Evolutionary conservation across 805 yeast species (phyloP).

Genomic region (Candida insectorum): DNA sequence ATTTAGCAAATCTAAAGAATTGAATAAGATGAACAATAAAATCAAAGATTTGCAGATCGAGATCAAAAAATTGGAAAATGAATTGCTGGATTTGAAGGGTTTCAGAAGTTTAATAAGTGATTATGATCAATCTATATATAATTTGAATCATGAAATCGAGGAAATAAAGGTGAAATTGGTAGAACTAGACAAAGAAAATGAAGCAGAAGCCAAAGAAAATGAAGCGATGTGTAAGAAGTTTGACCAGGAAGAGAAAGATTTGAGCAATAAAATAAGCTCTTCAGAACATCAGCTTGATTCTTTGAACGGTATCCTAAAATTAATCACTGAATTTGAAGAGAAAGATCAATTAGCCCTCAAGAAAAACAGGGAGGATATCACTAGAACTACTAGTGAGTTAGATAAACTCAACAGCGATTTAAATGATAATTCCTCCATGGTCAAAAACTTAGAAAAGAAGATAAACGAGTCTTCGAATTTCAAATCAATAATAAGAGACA

Average conservation of each 20-base stretch:
- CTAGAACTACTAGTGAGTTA: constrained; percentile 19
- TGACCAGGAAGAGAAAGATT: constrained; percentile 6
- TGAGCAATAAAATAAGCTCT: no score
- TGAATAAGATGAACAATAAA: constrained; percentile 44
- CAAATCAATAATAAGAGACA: constrained; percentile 62
- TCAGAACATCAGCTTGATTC: constrained; percentile 7
- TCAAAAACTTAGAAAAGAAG: constrained; percentile 35
- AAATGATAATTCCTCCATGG: constrained; percentile 9
- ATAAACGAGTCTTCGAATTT: constrained; percentile 57
- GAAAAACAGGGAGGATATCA: constrained; percentile 15
- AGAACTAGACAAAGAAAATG: constrained; percentile 6
- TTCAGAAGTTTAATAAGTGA: constrained; percentile 7
- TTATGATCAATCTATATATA: constrained; percentile 22
- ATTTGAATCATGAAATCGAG: constrained; percentile 20
- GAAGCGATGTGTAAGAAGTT: constrained; percentile 7
- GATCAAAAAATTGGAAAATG: constrained; percentile 52
- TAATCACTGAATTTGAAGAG: constrained; percentile 19
- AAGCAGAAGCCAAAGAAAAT: constrained; percentile 8
- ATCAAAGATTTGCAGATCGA: constrained; percentile 51
- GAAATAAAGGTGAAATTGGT: constrained; percentile 12
- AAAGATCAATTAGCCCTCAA: constrained; percentile 18
- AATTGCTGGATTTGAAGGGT: constrained; percentile 39
- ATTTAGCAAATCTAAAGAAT: constrained; percentile 42
- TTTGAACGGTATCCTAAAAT: constrained; percentile 6
- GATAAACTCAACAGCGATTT: constrained; percentile 16